Evolutionary conservation across 2,329 filamentous ascomycete species (phyloP).

Genomic region (Dactylellina cionopaga): DNA sequence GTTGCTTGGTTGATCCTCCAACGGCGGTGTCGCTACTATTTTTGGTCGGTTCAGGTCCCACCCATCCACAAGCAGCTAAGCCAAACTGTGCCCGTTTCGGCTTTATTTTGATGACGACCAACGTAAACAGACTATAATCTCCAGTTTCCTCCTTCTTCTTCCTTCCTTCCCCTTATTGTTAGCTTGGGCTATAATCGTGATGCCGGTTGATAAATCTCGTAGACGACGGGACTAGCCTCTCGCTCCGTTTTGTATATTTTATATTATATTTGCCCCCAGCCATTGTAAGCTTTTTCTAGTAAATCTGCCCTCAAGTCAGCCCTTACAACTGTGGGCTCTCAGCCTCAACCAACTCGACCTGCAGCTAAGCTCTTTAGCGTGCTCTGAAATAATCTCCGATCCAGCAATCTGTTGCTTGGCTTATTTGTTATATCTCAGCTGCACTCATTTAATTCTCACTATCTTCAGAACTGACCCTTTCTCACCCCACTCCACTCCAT

Average conservation of each 20-base stretch:
- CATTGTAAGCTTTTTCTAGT: slow-evolving; percentile 16
- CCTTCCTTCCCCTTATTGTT: background rate
- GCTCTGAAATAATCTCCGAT: slow-evolving; percentile 18
- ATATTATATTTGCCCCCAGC: too few relatives aligned
- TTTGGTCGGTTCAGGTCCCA: background rate
- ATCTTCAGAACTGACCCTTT: slow-evolving; percentile 15
- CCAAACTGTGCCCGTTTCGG: slow-evolving; percentile 34
- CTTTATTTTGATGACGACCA: slow-evolving; percentile 32
- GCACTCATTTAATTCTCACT: background rate
- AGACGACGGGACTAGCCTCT: too few relatives aligned
- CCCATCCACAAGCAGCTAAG: slow-evolving; percentile 16
- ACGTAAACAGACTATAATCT: background rate
- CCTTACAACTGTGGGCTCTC: too few relatives aligned
- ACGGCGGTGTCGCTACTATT: background rate
- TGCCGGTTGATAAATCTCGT: too few relatives aligned
- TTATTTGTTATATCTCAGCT: slow-evolving; percentile 27
- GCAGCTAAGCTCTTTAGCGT: slow-evolving; percentile 15
- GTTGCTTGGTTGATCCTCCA: slow-evolving; percentile 14
- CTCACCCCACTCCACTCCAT: background rate
- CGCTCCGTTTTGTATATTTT: too few relatives aligned
- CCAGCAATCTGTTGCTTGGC: slow-evolving; percentile 30
- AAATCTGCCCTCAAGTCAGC: too few relatives aligned
- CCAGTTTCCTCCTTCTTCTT: background rate
- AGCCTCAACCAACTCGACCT: slow-evolving; percentile 25
- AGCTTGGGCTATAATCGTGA: too few relatives aligned